A percentile compares a stretch with the other conserved stretches of the same genome.
These are phyloP conservation scores for Collybia nuda DNA, from an alignment of 768 basidiomycete genomes.

Conservation along the genomic window DNA sequence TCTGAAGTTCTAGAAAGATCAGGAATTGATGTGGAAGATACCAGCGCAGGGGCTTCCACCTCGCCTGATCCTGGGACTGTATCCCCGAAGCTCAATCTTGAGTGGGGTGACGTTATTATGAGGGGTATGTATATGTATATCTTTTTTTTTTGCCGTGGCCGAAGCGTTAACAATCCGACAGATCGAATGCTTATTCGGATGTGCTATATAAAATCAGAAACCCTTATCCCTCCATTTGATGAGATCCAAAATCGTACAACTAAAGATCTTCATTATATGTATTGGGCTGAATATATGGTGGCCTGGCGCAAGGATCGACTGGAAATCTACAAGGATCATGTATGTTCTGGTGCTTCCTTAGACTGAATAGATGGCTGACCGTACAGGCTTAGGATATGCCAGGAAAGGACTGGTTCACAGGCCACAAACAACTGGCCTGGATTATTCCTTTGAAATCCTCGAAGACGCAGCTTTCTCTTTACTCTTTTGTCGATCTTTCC, in stretches of 20 bases:
- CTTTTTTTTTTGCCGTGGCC: background rate
- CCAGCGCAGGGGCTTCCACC: conserved; percentile 60
- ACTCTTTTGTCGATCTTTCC: conserved; percentile 83
- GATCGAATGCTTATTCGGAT: conserved; percentile 90
- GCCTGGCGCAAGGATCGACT: conserved; percentile 77
- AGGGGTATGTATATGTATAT: conserved; percentile 53
- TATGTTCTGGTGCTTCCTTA: conserved; percentile 31
- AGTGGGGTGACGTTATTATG: conserved; percentile 61
- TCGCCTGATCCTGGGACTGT: conserved; percentile 9
- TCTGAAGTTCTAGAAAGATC: conserved; percentile 65
- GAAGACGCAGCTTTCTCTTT: conserved; percentile 75
- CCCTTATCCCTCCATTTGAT: conserved; percentile 53
- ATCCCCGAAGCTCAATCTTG: conserved; percentile 19
- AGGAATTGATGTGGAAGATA: conserved; percentile 52
- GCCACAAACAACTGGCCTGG: conserved; percentile 79
- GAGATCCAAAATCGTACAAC: conserved; percentile 68
- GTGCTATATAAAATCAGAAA: conserved; percentile 58
- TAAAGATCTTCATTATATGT: conserved; percentile 57
- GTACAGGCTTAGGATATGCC: conserved; percentile 49
- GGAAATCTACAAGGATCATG: conserved; percentile 86
- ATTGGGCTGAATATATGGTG: conserved; percentile 83
- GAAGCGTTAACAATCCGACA: conserved; percentile 23
- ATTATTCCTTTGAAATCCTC: conserved; percentile 68
- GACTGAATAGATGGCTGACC: conserved; percentile 8
- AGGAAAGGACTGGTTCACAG: conserved; percentile 62